These are phyloP conservation scores for Haplosporangium sp. DNA, from an alignment of 371 early-diverging fungal species.

Conservation along the genomic window DNA sequence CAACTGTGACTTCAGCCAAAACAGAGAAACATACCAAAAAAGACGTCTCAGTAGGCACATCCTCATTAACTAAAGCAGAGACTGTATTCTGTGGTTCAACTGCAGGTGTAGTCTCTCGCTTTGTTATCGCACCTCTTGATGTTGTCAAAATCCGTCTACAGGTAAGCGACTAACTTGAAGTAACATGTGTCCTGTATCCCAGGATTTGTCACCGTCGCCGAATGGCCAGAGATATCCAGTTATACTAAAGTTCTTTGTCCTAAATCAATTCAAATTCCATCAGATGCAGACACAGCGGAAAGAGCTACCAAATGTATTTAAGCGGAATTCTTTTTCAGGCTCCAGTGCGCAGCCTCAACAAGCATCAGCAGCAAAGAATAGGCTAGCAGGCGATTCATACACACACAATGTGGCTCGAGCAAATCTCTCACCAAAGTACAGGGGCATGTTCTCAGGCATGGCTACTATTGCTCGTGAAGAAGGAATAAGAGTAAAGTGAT, in stretches of 20 bases:
- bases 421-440: constrained; percentile 61
- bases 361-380: background rate
- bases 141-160: constrained; percentile 93
- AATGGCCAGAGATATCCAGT: background rate
- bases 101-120: constrained; percentile 77
- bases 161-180: constrained; percentile 38
- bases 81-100: constrained; percentile 75
- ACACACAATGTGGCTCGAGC: constrained; percentile 21
- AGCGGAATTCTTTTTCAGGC: background rate
- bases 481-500: constrained; percentile 67
- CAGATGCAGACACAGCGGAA: constrained; percentile 53
- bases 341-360: background rate
- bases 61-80: constrained; percentile 64
- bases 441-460: constrained; percentile 64
- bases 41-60: constrained; percentile 34
- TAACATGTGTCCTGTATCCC: background rate
- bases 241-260: background rate
- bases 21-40: background rate
- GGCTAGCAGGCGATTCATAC: background rate
- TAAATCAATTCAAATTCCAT: background rate
- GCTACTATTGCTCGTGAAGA: constrained; percentile 77
- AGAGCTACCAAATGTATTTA: constrained; percentile 25
- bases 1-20: background rate
- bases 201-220: background rate
- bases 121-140: constrained; percentile 89